Base-by-base conservation (phyloP, 371 early-diverging fungal species). In the Saksenaea vasiformis region DNA sequence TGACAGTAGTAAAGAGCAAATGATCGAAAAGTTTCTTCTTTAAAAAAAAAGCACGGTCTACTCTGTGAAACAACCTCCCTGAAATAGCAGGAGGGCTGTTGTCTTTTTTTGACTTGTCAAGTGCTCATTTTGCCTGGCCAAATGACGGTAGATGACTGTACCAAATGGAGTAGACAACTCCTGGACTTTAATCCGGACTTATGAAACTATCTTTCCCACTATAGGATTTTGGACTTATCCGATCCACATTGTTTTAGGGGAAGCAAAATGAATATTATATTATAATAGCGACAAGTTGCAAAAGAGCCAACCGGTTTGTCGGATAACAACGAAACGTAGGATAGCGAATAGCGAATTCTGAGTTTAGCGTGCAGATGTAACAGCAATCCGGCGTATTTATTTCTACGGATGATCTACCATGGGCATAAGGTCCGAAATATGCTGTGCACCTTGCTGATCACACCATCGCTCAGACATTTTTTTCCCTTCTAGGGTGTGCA, bases 61-160 rank as follows among this genome's bases (percentile, higher is more conserved):
- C 34, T n/a, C 47, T 41, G 28, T 55, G 22, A 34, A 17, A 56
- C 44, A 44, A 67, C 60, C 71, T 38, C 55, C 67, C 26, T 64
- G 67, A 55, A 71, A 71, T 41, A 71, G 71, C 68, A 67, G 56
- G 28, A 47, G 43, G 31, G 26, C 61, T 65, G 35, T 60, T 44
- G 19, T 36, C 56, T 22, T 58, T n/a, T 37, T 54, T 38, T 43
- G 28, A 59, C 22, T 38, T 24, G 43, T 43, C 38, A 26, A 58
- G 9, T 58, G 39, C 14, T 24, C 24, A 41, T 34, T 22, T 24
- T 35, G 24, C 11, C 47, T 47, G 51, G 22, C 51, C 51, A 47
- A 47, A 47, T 22, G 27, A 22, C 22, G 51, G 51, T 22, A 19
- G 17, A 17, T 44, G n/a, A 44, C 44, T 44, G 44, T 14, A 7